Base-by-base conservation (phyloP, 495 filamentous ascomycete genomes). In the Apodospora peruviana region DNA sequence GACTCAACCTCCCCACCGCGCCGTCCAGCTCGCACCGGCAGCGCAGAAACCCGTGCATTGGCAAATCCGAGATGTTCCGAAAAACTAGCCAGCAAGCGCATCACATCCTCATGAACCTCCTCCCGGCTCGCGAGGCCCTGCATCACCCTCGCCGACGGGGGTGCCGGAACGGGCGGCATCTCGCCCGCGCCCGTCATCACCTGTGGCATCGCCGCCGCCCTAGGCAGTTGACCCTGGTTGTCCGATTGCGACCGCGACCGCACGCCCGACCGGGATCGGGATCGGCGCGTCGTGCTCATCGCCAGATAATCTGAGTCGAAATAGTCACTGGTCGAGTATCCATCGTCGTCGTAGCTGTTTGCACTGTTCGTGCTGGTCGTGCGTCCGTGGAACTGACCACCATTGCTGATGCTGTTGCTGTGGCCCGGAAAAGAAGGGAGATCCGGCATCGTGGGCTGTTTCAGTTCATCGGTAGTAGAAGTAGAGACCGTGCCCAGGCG, bases 21-120 rank as follows among this genome's bases (percentile, higher is more conserved):
- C 53, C 53, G 3, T 42, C 48, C 44, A 48, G 53, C 34, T 54
- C 14, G 2, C 43, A 64, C 63, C 29, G 65, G 59, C 38, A 68
- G 48, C 41, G 52, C 41, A n/a, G 52, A 50, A 2, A 70, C 44
- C 37, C 55, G 53, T 9, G 49, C 46, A 23, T 62, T 66, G 19
- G 60, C 54, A 47, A 61, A 58, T 18, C 45, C 48, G 4, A 78
- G 56, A 43, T 76, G 72, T 14, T 75, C 70, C 18, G 65, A 60
- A 9, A 82, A 64, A 37, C 68, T 75, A 5, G 65, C 72, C 24
- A 83, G 56, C 35, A 82, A 56, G 4, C 79, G 59, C 45, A 71
- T 67, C 45, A 83, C 56, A 65, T 85, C 81, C 5, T 73, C 69
- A n/a, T 65, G 55, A 53, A 83, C 66, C 47, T 80, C 67, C 12